Evolutionary conservation across 2,329 filamentous ascomycete species (phyloP).

Genomic region (Beauveria sp.): DNA sequence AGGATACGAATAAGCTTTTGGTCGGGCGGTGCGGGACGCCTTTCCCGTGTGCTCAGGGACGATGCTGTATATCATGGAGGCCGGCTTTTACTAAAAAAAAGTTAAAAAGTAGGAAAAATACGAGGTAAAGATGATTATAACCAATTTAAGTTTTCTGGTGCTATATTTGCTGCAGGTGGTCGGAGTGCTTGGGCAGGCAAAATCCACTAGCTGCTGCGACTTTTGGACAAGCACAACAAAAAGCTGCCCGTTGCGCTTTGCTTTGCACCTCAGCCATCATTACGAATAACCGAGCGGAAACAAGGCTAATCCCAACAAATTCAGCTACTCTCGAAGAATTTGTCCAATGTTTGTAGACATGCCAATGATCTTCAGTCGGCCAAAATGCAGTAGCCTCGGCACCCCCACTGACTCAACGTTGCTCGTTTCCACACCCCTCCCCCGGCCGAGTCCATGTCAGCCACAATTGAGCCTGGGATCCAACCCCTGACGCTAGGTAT

Average conservation of each 20-base stretch:
- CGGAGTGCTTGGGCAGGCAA: no score
- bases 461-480: not conserved
- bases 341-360: not conserved
- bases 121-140: not conserved
- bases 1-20: not conserved
- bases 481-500: not conserved
- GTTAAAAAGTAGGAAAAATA: not conserved
- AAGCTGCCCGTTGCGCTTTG: no score
- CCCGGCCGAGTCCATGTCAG: not conserved
- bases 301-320: not conserved
- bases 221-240: no score
- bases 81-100: no score
- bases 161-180: no score
- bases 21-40: not conserved
- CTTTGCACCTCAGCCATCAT: no score
- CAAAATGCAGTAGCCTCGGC: not conserved
- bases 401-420: not conserved
- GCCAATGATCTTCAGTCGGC: not conserved
- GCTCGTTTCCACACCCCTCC: not conserved
- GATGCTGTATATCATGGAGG: not conserved
- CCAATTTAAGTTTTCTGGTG: no score
- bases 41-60: not conserved
- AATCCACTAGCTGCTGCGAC: no score
- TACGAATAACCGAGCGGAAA: not conserved
- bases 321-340: not conserved